Conservation (phyloP, 2,329 filamentous ascomycete species). For the Penicillium sp. region DNA sequence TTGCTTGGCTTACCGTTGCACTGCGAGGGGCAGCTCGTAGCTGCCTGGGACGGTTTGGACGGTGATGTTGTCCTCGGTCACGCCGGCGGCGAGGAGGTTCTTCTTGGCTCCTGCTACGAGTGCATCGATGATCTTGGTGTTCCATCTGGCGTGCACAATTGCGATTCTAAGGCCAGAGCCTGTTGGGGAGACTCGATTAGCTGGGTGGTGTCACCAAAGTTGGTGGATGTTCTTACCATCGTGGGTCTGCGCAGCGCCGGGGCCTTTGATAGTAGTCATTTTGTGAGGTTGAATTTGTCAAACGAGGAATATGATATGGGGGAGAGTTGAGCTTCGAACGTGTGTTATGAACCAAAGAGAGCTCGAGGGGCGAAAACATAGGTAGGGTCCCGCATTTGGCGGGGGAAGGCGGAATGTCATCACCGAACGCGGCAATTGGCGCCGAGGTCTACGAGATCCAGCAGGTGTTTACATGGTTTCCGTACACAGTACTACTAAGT, state of each 20-base stretch:
- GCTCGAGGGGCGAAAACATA: constrained; percentile 13
- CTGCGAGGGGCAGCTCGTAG: constrained; percentile 90
- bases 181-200: constrained; percentile 17
- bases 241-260: constrained; percentile 55
- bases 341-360: neutral
- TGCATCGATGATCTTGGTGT: constrained; percentile 78
- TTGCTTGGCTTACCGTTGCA: constrained; percentile 62
- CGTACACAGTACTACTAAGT: too few species aligned
- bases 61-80: constrained; percentile 82
- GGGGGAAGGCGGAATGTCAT: constrained; percentile 17
- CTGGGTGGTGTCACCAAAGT: neutral
- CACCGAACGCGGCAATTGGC: constrained; percentile 16
- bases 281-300: neutral
- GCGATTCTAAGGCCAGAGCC: constrained; percentile 78
- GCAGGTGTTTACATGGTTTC: neutral
- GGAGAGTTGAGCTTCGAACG: constrained; percentile 5
- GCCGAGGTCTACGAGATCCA: neutral
- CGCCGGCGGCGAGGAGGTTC: constrained; percentile 72
- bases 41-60: constrained; percentile 86
- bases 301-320: neutral
- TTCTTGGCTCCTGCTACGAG: constrained; percentile 77
- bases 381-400: constrained; percentile 20
- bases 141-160: constrained; percentile 96
- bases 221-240: constrained; percentile 48
- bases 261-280: constrained; percentile 60